Evolutionary conservation across 163 green algal species (phyloP).

Genomic region (Chloromonas sp.): DNA sequence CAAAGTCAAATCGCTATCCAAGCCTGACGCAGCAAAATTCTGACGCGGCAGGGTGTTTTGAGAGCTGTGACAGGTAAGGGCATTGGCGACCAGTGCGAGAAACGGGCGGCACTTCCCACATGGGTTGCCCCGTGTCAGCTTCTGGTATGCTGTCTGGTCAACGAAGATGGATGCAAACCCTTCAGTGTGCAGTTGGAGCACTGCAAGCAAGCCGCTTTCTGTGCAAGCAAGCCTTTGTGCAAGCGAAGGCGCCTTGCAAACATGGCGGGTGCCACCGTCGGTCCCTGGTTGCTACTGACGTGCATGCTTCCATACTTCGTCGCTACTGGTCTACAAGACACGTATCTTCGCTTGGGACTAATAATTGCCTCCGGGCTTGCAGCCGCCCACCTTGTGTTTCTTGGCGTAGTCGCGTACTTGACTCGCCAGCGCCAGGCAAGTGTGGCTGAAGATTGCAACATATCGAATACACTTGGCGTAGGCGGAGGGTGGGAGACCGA

Average conservation of each 20-base stretch:
- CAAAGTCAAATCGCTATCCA: no score
- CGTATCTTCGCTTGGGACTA: background rate
- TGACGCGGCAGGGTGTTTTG: no score
- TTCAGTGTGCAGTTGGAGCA: background rate
- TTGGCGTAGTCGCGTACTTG: background rate
- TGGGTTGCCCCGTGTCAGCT: background rate
- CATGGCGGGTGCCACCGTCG: background rate
- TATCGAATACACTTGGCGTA: background rate
- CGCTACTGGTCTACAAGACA: background rate
- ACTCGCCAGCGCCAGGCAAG: background rate
- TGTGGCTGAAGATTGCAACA: background rate
- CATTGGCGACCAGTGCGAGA: no score
- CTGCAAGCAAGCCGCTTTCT: no score
- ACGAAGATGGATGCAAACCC: background rate
- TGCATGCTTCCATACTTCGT: background rate
- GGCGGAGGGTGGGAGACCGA: background rate
- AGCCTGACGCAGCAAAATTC: no score
- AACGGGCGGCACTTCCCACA: background rate
- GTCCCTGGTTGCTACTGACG: background rate
- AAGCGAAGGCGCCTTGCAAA: background rate
- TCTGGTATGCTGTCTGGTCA: background rate
- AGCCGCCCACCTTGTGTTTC: background rate
- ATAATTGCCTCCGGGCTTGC: background rate
- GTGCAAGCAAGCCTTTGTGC: background rate
- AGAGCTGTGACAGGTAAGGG: no score